These are phyloP conservation scores for Mortierella alpina DNA, from an alignment of 192 early-diverging fungal species.

Conservation along the genomic window DNA sequence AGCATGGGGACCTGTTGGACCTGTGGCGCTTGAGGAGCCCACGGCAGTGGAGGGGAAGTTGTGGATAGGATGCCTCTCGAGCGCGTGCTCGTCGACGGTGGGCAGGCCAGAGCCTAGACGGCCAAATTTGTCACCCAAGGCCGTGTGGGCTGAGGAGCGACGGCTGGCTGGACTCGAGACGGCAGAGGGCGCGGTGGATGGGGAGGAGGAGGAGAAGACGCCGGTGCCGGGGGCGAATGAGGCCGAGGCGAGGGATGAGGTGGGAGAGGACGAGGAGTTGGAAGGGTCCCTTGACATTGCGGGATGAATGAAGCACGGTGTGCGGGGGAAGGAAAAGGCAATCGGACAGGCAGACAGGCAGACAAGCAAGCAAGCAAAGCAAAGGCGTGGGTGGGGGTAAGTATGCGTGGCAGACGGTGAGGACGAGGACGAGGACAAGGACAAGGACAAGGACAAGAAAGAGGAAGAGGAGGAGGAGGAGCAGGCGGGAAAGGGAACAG, in stretches of 20 bases:
- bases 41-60: constrained; percentile 10
- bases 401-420: neutral
- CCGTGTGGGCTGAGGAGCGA: constrained; percentile 27
- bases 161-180: constrained; percentile 19
- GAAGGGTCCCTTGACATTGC: constrained; percentile 18
- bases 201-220: constrained; percentile 12
- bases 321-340: neutral
- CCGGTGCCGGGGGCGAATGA: constrained; percentile 21
- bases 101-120: constrained; percentile 27
- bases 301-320: neutral
- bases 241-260: constrained; percentile 10
- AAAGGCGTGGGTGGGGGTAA: neutral
- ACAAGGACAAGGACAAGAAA: neutral
- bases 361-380: neutral
- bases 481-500: neutral
- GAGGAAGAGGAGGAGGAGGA: neutral
- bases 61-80: constrained; percentile 5
- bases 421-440: neutral
- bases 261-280: neutral
- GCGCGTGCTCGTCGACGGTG: constrained; percentile 42
- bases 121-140: constrained; percentile 43
- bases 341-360: neutral
- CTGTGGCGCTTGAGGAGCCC: neutral
- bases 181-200: neutral
- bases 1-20: neutral